Base-by-base conservation (phyloP, 139 green algal genomes). In the Coelastrella sp. region DNA sequence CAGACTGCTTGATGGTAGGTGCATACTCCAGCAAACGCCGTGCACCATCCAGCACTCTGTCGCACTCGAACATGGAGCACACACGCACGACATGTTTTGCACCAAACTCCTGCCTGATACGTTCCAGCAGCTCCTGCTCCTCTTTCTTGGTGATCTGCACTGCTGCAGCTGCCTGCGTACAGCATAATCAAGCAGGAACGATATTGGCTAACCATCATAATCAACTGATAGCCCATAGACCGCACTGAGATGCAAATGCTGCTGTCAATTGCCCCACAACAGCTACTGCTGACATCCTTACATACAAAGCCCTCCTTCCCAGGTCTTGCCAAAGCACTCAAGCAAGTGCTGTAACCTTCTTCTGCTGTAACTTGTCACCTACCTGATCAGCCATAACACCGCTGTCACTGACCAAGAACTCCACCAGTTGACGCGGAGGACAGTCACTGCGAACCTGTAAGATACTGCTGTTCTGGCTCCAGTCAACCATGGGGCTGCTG, bases 391-490 rank as follows among this genome's bases (percentile, higher is more conserved):
- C 94, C 21, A 73, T 64, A 9, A 86, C 41, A 25, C 89, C 91
- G 0, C 78, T 86, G 37, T 95, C 91, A 30, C 86, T 93, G 7
- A 85, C 67, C 53, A 98, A 83, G 79, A 97, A 97, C 62, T 93
- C 91, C 30, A 97, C 79, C 45, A 98, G 89, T 64, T 92, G 84
- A 23, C 84, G 32, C 13, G 93, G 90, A 21, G 93, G 91, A 88
- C 94, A 98, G 91, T 98, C 95, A 0, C 90, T 88, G 32, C 95
- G 91, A 68, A 98, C 93, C 86, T 95, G 89, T 53, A 68, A 5
- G 45, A 64, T 94, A n/a, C 89, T 92, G 83, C 89, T 94, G 35
- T 90, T 90, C 4, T 90, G 68, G 64, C 94, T 86, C 81, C 93
- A 95, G 66, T 97, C 95, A 43, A 98, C 90, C 68, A 94, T 87